A percentile compares a stretch with the other conserved stretches of the same genome.
Conservation (phyloP, 140 eudicot genomes). For the Senecio squalidus region DNA sequence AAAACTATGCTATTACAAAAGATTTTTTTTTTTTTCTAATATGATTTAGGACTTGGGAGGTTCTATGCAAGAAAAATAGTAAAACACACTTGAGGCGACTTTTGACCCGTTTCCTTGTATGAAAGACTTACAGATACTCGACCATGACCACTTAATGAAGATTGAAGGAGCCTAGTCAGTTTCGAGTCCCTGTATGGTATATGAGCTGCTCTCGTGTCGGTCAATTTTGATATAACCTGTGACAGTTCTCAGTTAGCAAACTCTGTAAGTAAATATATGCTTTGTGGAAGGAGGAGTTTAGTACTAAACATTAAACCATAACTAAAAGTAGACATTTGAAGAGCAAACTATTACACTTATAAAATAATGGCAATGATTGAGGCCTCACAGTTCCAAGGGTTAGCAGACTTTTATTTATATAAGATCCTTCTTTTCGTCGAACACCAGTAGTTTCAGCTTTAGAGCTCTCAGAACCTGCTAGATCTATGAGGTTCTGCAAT, state of each 20-base stretch:
- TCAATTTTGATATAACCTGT: slow-evolving; percentile 89
- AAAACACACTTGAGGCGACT: neutral
- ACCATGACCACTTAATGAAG: slow-evolving; percentile 96
- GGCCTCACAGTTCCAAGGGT: slow-evolving; percentile 99
- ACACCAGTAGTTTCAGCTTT: slow-evolving; percentile 90
- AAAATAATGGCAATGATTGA: slow-evolving; percentile 40
- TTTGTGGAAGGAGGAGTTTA: slow-evolving; percentile 12
- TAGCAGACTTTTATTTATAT: slow-evolving; percentile 90
- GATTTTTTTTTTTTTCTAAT: neutral
- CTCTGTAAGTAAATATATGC: slow-evolving; percentile 8
- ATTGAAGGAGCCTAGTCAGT: slow-evolving; percentile 86
- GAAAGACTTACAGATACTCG: slow-evolving; percentile 82
- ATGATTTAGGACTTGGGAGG: neutral
- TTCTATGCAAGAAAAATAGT: neutral
- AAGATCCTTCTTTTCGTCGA: slow-evolving; percentile 95
- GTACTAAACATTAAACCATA: slow-evolving; percentile 9
- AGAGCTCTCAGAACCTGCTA: slow-evolving; percentile 99
- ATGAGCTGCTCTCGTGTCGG: slow-evolving; percentile 74
- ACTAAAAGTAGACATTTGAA: slow-evolving; percentile 22
- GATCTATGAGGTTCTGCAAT: slow-evolving; percentile 95
- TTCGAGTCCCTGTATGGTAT: slow-evolving; percentile 93
- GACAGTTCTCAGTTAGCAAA: slow-evolving; percentile 17
- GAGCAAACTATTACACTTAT: slow-evolving; percentile 37
- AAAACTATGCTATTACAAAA: neutral
- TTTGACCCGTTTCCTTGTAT: neutral